Evolutionary conservation across 805 yeast genomes (phyloP).

Genomic region (Saturnispora besseyi): DNA sequence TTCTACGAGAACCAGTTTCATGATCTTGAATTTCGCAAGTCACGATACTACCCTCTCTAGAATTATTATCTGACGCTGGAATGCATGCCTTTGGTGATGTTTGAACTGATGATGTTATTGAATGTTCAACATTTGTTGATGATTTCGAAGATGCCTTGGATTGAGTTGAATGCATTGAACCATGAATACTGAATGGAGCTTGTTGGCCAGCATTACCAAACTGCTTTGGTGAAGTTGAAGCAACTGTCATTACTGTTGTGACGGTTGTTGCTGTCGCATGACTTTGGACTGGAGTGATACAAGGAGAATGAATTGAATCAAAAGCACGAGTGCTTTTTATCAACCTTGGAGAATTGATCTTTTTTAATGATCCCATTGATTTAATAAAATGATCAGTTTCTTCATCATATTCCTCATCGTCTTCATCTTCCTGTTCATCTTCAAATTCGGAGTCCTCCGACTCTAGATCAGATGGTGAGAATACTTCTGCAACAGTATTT

Average conservation of each 20-base stretch:
- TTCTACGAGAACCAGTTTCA: constrained; percentile 18
- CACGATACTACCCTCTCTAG: constrained; percentile 8
- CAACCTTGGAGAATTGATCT: constrained; percentile 5
- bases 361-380: constrained; percentile 5
- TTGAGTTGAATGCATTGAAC: constrained; percentile 6
- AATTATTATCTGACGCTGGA: background rate
- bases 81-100: background rate
- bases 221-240: constrained; percentile 6
- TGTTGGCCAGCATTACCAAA: background rate
- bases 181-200: background rate
- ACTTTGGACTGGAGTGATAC: constrained; percentile 12
- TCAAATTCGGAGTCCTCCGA: constrained; percentile 17
- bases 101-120: constrained; percentile 11
- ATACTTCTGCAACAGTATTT: background rate
- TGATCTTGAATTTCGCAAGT: constrained; percentile 20
- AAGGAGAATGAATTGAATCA: constrained; percentile 11
- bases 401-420: constrained; percentile 7
- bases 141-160: constrained; percentile 4
- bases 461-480: constrained; percentile 8
- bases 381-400: constrained; percentile 12
- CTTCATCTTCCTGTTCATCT: constrained; percentile 11
- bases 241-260: constrained; percentile 9
- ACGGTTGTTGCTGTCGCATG: constrained; percentile 12
- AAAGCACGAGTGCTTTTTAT: background rate
- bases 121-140: background rate